phyloP scores from a whole-genome alignment of 1,284 basidiomycete genomes.

The Leucoagaricus sp. region DNA sequence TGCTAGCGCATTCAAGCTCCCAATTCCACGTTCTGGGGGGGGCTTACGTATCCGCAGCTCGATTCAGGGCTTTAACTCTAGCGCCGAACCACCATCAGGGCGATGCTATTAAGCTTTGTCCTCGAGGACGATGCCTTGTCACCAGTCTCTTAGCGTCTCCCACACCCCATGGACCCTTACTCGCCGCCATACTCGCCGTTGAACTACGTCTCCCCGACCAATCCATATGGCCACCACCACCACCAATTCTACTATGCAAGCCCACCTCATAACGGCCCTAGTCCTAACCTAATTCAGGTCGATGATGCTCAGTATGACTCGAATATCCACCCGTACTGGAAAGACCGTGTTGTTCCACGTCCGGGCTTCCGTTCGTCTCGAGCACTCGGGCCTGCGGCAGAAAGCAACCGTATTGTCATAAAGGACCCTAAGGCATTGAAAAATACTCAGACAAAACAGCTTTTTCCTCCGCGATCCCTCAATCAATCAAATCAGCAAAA shows the following conservation, averaged over 20 bases:
- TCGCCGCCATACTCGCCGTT: neutral
- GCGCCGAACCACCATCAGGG: neutral
- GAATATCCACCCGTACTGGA: constrained; percentile 39
- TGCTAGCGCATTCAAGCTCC: too few species aligned
- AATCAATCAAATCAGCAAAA: neutral
- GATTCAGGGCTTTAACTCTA: constrained; percentile 2
- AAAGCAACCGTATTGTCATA: constrained; percentile 20
- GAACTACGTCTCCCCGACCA: neutral
- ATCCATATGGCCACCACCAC: neutral
- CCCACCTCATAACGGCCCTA: too few species aligned
- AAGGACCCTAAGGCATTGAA: constrained; percentile 19
- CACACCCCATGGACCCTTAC: constrained; percentile 6
- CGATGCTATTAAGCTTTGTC: constrained; percentile 7
- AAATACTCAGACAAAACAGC: constrained; percentile 1
- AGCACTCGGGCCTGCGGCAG: constrained; percentile 28
- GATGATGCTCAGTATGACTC: constrained; percentile 14
- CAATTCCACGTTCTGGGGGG: neutral
- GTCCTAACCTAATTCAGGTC: neutral
- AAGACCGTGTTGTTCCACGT: constrained; percentile 40
- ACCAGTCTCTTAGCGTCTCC: neutral
- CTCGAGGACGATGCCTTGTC: constrained; percentile 8
- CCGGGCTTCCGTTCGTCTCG: constrained; percentile 37
- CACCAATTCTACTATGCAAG: neutral
- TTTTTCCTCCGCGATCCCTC: constrained; percentile 3
- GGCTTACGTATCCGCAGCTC: constrained; percentile 8